A percentile compares a stretch with the other conserved stretches of the same genome.
Conservation (phyloP, 352 stramenopile genomes). For the Phytophthora hybrid region DNA sequence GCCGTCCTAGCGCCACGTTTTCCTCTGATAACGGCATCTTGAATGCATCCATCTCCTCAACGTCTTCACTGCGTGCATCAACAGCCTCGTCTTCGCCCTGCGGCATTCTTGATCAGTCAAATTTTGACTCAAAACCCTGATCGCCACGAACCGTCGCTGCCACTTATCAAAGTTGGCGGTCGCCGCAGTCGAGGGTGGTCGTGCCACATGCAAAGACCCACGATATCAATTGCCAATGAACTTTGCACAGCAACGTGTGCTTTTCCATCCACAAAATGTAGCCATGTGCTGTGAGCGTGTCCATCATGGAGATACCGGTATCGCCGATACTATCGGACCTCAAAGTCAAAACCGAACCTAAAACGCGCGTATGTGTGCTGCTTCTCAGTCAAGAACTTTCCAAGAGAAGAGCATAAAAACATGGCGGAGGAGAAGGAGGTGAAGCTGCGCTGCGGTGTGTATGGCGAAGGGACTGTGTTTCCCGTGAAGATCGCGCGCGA, state of each 20-base stretch:
- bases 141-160: constrained; percentile 24
- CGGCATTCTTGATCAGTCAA: constrained; percentile 29
- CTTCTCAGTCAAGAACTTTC: too few species aligned
- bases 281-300: too few species aligned
- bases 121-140: too few species aligned
- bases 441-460: too few species aligned
- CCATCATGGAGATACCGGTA: too few species aligned
- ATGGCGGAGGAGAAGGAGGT: too few species aligned
- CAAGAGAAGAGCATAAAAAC: too few species aligned
- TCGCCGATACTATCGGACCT: too few species aligned
- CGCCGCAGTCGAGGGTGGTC: neutral
- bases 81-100: neutral
- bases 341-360: too few species aligned
- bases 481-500: too few species aligned
- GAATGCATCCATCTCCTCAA: constrained; percentile 15
- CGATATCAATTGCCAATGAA: constrained; percentile 21
- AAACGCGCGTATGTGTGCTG: too few species aligned
- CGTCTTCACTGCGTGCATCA: neutral
- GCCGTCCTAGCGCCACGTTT: constrained; percentile 40
- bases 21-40: constrained; percentile 30
- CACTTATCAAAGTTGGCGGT: neutral
- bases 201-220: constrained; percentile 1
- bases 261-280: neutral
- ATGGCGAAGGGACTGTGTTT: too few species aligned
- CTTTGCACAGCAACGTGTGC: constrained; percentile 6